Evolutionary conservation across 225 moss, liverwort and hornwort species (phyloP).

Genomic region (Antitrichia curtipendula): DNA sequence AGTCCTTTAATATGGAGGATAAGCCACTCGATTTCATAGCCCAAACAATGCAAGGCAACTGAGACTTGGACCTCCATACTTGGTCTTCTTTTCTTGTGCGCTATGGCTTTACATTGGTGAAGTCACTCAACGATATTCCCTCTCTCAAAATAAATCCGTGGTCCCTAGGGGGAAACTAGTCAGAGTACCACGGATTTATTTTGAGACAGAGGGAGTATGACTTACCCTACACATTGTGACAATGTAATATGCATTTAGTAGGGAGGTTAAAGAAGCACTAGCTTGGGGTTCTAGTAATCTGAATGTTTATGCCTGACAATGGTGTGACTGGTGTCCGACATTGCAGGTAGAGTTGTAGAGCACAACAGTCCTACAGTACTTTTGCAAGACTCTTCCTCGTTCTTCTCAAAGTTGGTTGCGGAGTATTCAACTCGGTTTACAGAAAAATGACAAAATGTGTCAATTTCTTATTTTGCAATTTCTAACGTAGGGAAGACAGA

Average conservation of each 20-base stretch:
- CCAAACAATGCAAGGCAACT: background rate
- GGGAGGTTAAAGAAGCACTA: background rate
- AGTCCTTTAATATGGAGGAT: background rate
- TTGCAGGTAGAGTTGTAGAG: conserved; percentile 25
- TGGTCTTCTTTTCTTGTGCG: background rate
- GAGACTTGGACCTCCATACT: background rate
- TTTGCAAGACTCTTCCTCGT: conserved; percentile 16
- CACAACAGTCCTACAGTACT: conserved; percentile 5
- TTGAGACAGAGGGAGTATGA: background rate
- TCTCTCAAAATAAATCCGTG: background rate
- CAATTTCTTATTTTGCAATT: background rate
- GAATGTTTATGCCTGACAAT: background rate
- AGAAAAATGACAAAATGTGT: background rate
- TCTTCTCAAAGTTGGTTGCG: conserved; percentile 25
- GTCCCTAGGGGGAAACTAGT: background rate
- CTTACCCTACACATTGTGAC: background rate
- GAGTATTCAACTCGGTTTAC: conserved; percentile 11
- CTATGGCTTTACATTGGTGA: background rate
- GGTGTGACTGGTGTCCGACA: background rate
- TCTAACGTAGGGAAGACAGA: background rate
- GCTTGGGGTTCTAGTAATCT: background rate
- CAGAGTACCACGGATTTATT: background rate
- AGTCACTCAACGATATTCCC: background rate
- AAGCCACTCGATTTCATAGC: background rate
- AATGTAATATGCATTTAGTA: background rate